Evolutionary conservation across 1,284 basidiomycete genomes (phyloP).

Genomic region (Naganishia sp.): DNA sequence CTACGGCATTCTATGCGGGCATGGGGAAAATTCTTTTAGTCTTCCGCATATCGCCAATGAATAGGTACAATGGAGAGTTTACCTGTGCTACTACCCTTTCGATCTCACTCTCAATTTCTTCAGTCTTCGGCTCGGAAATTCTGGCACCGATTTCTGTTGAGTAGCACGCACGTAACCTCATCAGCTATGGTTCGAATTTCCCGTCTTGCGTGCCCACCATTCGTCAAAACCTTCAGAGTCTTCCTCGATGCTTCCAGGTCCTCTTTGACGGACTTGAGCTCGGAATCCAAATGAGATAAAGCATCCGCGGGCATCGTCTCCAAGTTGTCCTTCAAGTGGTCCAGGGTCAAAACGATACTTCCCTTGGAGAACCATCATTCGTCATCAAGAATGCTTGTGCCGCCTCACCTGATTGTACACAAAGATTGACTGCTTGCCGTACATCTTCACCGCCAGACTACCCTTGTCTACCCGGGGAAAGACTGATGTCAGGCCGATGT

Average conservation of each 20-base stretch:
- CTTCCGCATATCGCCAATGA: too few relatives aligned
- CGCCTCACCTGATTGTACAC: slow-evolving; percentile 51
- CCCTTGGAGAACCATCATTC: neutral
- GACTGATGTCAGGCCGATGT: too few relatives aligned
- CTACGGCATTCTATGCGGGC: slow-evolving; percentile 41
- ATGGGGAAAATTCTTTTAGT: neutral
- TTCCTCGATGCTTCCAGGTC: slow-evolving; percentile 69
- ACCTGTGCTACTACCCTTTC: slow-evolving; percentile 45
- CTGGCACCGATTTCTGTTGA: slow-evolving; percentile 65
- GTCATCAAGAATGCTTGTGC: neutral
- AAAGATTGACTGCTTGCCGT: slow-evolving; percentile 71
- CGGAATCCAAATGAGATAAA: slow-evolving; percentile 43
- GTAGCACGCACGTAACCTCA: neutral
- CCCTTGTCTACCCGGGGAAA: slow-evolving; percentile 43
- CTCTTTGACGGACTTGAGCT: slow-evolving; percentile 61
- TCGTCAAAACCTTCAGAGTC: slow-evolving; percentile 58
- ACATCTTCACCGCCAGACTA: slow-evolving; percentile 45
- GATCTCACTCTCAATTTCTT: slow-evolving; percentile 58
- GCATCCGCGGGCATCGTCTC: slow-evolving; percentile 39
- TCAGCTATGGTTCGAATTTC: neutral
- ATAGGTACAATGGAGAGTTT: slow-evolving; percentile 16
- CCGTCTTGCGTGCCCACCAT: slow-evolving; percentile 55
- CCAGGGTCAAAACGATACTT: neutral
- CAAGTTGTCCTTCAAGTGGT: slow-evolving; percentile 13
- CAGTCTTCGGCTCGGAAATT: slow-evolving; percentile 67